Conservation (phyloP, 225 moss, liverwort and hornwort species). For the Marchantia polymorpha region DNA sequence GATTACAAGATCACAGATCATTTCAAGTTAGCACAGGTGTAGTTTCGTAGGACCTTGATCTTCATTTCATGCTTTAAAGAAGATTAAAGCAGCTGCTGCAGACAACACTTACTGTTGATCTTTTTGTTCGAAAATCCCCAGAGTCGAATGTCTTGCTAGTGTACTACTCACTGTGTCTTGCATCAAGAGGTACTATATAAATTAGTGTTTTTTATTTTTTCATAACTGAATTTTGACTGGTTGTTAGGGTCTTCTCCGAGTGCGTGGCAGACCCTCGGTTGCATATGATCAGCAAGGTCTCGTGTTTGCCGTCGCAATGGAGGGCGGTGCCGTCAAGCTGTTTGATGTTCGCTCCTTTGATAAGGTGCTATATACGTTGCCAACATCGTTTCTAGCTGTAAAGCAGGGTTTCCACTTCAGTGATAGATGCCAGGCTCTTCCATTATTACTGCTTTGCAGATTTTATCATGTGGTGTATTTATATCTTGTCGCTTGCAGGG, state of each 20-base stretch:
- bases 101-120: too few relatives aligned
- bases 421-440: background rate
- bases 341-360: conserved; percentile 97
- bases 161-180: too few relatives aligned
- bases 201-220: too few relatives aligned
- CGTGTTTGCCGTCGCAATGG: conserved; percentile 96
- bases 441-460: background rate
- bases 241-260: conserved; percentile 82
- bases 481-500: conserved; percentile 48
- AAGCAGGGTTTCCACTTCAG: too few relatives aligned
- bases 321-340: conserved; percentile 91
- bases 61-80: too few relatives aligned
- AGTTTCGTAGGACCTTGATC: too few relatives aligned
- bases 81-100: too few relatives aligned
- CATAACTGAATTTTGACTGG: conserved; percentile 5
- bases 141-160: too few relatives aligned
- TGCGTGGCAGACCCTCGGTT: conserved; percentile 93
- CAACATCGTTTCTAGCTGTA: background rate
- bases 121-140: background rate
- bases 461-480: too few relatives aligned
- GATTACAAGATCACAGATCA: too few relatives aligned
- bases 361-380: conserved; percentile 79
- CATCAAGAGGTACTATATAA: too few relatives aligned
- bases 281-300: conserved; percentile 98
- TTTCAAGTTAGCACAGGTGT: too few relatives aligned